These are phyloP conservation scores for Terfezia claveryi DNA, from an alignment of 495 filamentous ascomycete genomes.

Conservation along the genomic window DNA sequence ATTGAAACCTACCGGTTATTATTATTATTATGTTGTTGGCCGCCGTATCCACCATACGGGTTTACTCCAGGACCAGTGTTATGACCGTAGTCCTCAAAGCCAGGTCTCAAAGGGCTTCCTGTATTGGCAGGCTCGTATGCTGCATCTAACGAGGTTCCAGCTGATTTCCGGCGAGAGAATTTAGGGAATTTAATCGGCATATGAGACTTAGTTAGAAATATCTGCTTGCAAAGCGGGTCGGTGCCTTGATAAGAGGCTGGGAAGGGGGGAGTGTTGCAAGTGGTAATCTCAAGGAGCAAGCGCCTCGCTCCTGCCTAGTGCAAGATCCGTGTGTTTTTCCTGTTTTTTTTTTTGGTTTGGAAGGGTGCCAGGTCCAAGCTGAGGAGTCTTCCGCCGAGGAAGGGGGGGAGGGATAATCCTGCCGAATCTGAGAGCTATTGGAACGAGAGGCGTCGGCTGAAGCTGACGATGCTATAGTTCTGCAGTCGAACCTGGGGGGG, in stretches of 20 bases:
- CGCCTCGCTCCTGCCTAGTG: background rate
- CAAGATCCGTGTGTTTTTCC: background rate
- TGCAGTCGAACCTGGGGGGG: background rate
- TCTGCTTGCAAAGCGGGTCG: background rate
- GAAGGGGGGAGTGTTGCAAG: background rate
- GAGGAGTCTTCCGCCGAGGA: background rate
- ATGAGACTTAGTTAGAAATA: constrained; percentile 5
- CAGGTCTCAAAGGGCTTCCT: constrained; percentile 6
- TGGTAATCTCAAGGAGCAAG: background rate
- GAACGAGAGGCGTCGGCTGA: too few relatives aligned
- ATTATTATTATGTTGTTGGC: constrained; percentile 11
- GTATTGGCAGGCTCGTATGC: constrained; percentile 20
- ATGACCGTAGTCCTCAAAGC: constrained; percentile 11
- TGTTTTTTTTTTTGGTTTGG: background rate
- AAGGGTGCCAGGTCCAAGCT: background rate
- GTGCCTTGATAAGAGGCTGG: background rate
- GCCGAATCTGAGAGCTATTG: too few relatives aligned
- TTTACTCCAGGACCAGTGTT: background rate
- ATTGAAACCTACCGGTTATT: constrained; percentile 13
- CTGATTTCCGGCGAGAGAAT: constrained; percentile 45
- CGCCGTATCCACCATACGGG: constrained; percentile 5
- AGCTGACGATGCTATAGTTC: too few relatives aligned
- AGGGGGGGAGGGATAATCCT: too few relatives aligned
- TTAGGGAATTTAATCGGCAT: constrained; percentile 56
- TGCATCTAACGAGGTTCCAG: constrained; percentile 38